Evolutionary conservation across 257 asterid species (phyloP).

Genomic region (Fraxinus cuspidata): DNA sequence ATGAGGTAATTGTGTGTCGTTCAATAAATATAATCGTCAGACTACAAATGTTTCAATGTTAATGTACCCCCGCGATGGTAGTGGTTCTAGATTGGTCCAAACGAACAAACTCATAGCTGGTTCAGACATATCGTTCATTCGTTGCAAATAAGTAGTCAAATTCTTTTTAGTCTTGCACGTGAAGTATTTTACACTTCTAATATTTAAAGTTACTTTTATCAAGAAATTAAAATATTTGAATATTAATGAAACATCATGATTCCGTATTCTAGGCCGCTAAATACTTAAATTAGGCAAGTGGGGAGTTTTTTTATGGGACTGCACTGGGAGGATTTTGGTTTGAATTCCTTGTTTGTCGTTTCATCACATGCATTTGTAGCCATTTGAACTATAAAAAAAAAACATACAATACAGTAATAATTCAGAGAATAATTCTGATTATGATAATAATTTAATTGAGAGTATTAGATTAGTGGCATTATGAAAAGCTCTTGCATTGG

Average conservation of each 20-base stretch:
- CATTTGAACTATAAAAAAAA: constrained; percentile 5
- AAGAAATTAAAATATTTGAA: background rate
- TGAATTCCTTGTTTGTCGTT: constrained; percentile 31
- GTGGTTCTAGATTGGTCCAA: too few species aligned
- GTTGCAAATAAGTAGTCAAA: background rate
- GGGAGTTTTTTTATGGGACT: constrained; percentile 19
- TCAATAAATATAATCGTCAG: too few species aligned
- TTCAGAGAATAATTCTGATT: constrained; percentile 23
- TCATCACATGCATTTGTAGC: constrained; percentile 44
- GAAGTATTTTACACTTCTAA: background rate
- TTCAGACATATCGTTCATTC: too few species aligned
- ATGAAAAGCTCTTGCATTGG: constrained; percentile 39
- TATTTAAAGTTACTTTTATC: background rate
- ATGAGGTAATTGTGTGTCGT: background rate
- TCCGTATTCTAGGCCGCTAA: constrained; percentile 1
- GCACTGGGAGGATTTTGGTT: constrained; percentile 15
- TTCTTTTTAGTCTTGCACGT: background rate
- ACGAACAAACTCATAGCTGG: too few species aligned
- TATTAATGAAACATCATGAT: constrained; percentile 33
- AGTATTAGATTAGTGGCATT: constrained; percentile 18
- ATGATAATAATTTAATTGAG: background rate
- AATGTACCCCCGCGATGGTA: too few species aligned
- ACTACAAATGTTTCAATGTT: too few species aligned
- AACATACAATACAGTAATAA: background rate
- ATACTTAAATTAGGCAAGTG: constrained; percentile 27